Conservation (phyloP, 257 asterid genomes). For the Solanum commersonii region DNA sequence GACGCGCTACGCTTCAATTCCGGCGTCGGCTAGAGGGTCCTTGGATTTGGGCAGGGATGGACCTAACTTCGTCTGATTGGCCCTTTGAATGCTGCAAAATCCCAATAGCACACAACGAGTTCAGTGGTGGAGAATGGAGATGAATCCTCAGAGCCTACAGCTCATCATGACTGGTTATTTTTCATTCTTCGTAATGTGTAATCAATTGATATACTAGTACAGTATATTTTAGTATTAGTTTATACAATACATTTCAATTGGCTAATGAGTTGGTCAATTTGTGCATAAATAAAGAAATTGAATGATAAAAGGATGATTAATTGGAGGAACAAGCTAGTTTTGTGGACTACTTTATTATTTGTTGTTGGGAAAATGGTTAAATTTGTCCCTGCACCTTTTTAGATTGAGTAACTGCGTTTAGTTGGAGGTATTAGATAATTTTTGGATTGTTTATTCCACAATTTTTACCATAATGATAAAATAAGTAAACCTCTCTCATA, state of each 20-base stretch:
- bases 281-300: background rate
- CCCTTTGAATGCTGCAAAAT: too few species aligned
- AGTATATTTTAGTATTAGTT: background rate
- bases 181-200: background rate
- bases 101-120: background rate
- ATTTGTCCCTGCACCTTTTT: background rate
- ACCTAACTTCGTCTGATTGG: conserved; percentile 32
- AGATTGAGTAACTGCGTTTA: background rate
- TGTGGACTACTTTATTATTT: background rate
- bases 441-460: too few species aligned
- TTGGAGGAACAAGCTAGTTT: background rate
- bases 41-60: conserved; percentile 55
- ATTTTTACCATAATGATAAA: too few species aligned
- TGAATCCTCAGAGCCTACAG: background rate
- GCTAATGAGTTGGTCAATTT: background rate
- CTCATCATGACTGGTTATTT: background rate
- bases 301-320: background rate
- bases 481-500: too few species aligned
- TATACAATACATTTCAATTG: background rate
- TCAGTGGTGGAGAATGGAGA: background rate
- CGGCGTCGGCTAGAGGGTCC: conserved; percentile 33
- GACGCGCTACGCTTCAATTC: conserved; percentile 52
- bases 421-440: too few species aligned
- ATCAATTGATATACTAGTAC: background rate
- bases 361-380: background rate